A percentile compares a stretch with the other conserved stretches of the same genome.
Evolutionary conservation across 176 grass and related monocot genomes (phyloP).

Genomic region (Oryza australiensis): DNA sequence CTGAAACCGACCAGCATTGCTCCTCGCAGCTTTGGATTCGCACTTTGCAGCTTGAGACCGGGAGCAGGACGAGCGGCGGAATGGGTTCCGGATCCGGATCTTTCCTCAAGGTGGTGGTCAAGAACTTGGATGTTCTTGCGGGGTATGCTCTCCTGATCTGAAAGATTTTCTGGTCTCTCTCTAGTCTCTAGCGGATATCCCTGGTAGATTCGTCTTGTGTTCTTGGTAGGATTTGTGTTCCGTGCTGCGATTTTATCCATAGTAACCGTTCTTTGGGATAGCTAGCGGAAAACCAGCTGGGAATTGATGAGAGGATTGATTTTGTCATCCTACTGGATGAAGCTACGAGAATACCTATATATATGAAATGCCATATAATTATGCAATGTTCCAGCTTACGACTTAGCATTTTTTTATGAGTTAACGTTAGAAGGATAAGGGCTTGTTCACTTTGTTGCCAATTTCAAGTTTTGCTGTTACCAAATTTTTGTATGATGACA

Average conservation of each 20-base stretch:
- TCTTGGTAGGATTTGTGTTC: slow-evolving; percentile 8
- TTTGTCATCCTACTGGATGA: neutral
- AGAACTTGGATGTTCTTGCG: slow-evolving; percentile 83
- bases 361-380: neutral
- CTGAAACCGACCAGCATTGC: neutral
- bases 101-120: slow-evolving; percentile 85
- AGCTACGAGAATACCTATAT: neutral
- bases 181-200: neutral
- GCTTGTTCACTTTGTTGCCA: too few relatives aligned
- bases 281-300: neutral
- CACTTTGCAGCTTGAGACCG: neutral
- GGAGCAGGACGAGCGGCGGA: neutral
- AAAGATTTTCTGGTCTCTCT: neutral
- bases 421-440: neutral
- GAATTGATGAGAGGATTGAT: neutral
- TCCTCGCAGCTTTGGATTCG: slow-evolving; percentile 20
- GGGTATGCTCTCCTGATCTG: slow-evolving; percentile 60
- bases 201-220: neutral
- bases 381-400: neutral
- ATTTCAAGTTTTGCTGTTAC: too few relatives aligned
- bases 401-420: neutral
- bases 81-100: slow-evolving; percentile 89
- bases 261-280: neutral
- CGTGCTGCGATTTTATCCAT: neutral
- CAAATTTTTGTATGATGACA: too few relatives aligned